A percentile compares a stretch with the other conserved stretches of the same genome.
phyloP scores from a whole-genome alignment of 331 rosid genomes.

The Quercus phellos region DNA sequence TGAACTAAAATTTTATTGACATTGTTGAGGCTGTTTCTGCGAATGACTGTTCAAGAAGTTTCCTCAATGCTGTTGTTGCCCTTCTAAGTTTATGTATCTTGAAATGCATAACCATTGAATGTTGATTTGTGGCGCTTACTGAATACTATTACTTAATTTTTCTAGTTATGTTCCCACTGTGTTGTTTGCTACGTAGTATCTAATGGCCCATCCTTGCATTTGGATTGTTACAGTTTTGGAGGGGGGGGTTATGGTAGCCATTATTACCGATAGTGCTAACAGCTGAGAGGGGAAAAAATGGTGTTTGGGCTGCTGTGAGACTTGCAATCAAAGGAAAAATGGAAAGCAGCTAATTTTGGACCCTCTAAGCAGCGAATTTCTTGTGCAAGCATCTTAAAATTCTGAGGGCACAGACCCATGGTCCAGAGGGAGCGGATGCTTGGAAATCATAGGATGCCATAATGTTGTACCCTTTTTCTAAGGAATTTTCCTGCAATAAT shows the following conservation, averaged over 20 bases:
- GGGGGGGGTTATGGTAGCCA: too few relatives aligned
- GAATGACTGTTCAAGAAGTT: too few relatives aligned
- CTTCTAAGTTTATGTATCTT: neutral
- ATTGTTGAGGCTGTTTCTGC: too few relatives aligned
- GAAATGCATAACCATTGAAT: too few relatives aligned
- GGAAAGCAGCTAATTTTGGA: neutral
- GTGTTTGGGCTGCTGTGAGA: neutral
- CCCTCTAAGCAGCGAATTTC: too few relatives aligned
- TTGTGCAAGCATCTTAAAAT: neutral
- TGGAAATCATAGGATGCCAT: neutral
- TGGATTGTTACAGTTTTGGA: too few relatives aligned
- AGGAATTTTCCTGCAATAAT: neutral
- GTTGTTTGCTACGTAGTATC: neutral
- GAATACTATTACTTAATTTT: neutral
- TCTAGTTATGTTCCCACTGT: neutral
- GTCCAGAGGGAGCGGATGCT: neutral
- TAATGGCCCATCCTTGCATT: neutral
- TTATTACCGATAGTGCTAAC: neutral
- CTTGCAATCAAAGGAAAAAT: neutral
- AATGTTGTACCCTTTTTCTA: too few relatives aligned
- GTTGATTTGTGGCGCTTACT: too few relatives aligned
- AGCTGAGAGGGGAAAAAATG: neutral
- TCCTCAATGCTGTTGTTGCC: too few relatives aligned
- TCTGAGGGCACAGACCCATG: neutral
- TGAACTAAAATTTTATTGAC: too few relatives aligned